These are phyloP conservation scores for Lepidium africanum DNA, from an alignment of 345 rosid genomes.

Conservation along the genomic window DNA sequence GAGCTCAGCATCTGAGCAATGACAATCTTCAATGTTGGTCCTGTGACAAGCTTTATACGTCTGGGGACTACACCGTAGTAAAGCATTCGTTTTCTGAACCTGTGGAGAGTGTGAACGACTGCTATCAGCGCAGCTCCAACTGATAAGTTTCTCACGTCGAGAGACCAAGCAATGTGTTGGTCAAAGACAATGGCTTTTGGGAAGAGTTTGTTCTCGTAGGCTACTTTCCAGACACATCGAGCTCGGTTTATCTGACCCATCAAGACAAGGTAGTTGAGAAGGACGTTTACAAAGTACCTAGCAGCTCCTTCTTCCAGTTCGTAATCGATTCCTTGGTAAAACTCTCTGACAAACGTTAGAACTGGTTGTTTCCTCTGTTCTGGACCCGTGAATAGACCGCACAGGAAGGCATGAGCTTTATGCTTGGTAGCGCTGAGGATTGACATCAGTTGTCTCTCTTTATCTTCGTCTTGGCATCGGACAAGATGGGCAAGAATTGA, in stretches of 20 bases:
- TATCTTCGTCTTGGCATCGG: constrained; percentile 80
- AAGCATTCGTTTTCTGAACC: constrained; percentile 92
- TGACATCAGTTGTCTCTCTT: constrained; percentile 83
- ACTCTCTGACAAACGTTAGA: constrained; percentile 74
- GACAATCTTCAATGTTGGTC: constrained; percentile 87
- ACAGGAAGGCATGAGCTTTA: constrained; percentile 78
- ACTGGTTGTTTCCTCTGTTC: constrained; percentile 93
- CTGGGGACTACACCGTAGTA: constrained; percentile 91
- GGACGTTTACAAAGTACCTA: constrained; percentile 84
- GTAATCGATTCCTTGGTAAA: constrained; percentile 86
- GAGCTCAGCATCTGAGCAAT: constrained; percentile 90
- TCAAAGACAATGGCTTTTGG: constrained; percentile 96
- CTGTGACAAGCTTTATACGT: constrained; percentile 91
- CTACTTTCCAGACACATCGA: constrained; percentile 96
- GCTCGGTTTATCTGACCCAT: constrained; percentile 97
- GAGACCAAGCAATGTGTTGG: constrained; percentile 98
- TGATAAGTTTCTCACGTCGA: constrained; percentile 86
- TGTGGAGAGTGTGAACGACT: constrained; percentile 87
- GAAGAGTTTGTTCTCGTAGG: constrained; percentile 92
- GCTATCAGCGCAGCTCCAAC: constrained; percentile 98
- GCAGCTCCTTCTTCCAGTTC: constrained; percentile 96
- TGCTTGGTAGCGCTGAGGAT: constrained; percentile 78
- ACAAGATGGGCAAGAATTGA: constrained; percentile 92
- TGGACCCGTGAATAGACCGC: constrained; percentile 91
- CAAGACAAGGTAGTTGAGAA: constrained; percentile 88